A percentile compares a stretch with the other conserved stretches of the same genome.
phyloP scores from a whole-genome alignment of 2,329 filamentous ascomycete species.

The Ceratocystis papillata region DNA sequence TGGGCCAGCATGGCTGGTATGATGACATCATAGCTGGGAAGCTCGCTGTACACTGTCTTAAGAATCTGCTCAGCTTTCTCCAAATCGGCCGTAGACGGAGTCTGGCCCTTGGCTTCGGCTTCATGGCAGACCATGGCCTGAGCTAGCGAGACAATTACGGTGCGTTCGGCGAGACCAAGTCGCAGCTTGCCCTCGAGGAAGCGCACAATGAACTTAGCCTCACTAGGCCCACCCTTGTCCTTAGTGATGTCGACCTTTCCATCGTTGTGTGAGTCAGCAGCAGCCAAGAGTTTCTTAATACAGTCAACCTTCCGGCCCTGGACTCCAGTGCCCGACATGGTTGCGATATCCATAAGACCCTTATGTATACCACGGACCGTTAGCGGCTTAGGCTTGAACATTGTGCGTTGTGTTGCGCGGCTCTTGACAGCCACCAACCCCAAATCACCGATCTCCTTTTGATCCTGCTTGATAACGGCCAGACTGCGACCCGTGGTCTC shows the following conservation, averaged over 20 bases:
- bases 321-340: conserved; percentile 71
- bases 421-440: conserved; percentile 93
- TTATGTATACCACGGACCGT: conserved; percentile 81
- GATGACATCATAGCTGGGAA: conserved; percentile 91
- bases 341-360: conserved; percentile 79
- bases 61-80: conserved; percentile 74
- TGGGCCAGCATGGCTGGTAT: conserved; percentile 79
- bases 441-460: conserved; percentile 91
- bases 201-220: conserved; percentile 86
- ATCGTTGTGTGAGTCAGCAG: conserved; percentile 62
- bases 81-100: conserved; percentile 63
- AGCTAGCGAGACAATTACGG: conserved; percentile 77
- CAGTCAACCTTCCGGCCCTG: conserved; percentile 84
- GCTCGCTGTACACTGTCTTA: conserved; percentile 86
- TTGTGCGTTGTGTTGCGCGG: conserved; percentile 86
- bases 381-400: conserved; percentile 93
- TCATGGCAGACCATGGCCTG: conserved; percentile 84
- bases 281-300: conserved; percentile 93
- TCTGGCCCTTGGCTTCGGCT: conserved; percentile 55
- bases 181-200: conserved; percentile 91
- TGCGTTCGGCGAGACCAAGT: conserved; percentile 83
- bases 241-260: conserved; percentile 82
- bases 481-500: conserved; percentile 84
- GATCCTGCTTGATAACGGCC: conserved; percentile 83
- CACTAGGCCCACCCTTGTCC: conserved; percentile 86